Percentiles rank a stretch among this genome's conserved stretches.
Evolutionary conservation across 2,329 filamentous ascomycete species (phyloP).

Genomic region (Cylindrodendrum hubeiense): DNA sequence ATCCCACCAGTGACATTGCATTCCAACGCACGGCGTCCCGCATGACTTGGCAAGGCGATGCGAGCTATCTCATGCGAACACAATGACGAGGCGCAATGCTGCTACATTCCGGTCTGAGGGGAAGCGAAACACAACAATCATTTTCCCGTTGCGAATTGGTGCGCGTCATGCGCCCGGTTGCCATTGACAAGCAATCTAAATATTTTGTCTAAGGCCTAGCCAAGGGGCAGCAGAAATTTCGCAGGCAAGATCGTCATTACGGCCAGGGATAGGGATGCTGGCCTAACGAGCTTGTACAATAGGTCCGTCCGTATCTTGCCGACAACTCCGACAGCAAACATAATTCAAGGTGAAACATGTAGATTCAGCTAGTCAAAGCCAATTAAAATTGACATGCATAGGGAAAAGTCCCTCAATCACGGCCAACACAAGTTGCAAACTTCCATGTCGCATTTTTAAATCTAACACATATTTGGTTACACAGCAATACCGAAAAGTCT

Average conservation of each 20-base stretch:
- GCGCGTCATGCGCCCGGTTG: neutral
- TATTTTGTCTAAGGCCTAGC: neutral
- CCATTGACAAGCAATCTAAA: neutral
- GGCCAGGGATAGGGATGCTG: neutral
- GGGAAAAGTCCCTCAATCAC: neutral
- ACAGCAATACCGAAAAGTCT: conserved; percentile 7
- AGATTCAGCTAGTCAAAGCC: neutral
- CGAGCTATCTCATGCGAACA: neutral
- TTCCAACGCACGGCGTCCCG: neutral
- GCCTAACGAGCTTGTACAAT: neutral
- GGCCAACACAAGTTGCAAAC: neutral
- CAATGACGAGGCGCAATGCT: neutral
- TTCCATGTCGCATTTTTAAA: neutral
- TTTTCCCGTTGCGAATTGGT: neutral
- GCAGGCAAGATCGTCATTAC: neutral
- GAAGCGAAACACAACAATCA: neutral
- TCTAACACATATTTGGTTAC: neutral
- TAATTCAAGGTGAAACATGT: neutral
- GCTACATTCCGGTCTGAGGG: neutral
- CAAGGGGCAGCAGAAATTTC: neutral
- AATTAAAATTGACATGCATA: neutral
- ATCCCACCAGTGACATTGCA: neutral
- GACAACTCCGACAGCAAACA: neutral
- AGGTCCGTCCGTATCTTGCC: neutral
- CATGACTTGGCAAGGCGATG: neutral